Evolutionary conservation across 768 basidiomycete species (phyloP).

Genomic region (Lentinula sp.): DNA sequence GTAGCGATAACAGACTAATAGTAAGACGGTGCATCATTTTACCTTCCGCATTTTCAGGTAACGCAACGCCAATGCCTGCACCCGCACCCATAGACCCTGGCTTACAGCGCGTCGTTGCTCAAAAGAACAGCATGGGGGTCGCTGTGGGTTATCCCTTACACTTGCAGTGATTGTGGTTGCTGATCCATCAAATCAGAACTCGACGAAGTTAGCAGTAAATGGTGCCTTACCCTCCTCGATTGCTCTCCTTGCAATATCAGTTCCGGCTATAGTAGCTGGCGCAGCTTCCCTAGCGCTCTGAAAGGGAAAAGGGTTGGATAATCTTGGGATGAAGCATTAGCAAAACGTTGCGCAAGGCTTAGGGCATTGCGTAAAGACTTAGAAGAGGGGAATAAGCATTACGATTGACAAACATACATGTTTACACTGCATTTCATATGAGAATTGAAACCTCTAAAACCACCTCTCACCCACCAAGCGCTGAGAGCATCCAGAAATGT

Average conservation of each 20-base stretch:
- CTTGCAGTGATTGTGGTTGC: neutral
- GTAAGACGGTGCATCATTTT: neutral
- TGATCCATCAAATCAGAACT: neutral
- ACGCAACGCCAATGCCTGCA: neutral
- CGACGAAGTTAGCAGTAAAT: neutral
- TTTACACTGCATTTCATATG: neutral
- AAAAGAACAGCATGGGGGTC: conserved; percentile 1
- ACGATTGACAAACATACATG: neutral
- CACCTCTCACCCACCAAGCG: neutral
- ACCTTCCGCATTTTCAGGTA: neutral
- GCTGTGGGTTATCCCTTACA: neutral
- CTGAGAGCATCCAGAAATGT: neutral
- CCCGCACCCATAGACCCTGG: conserved; percentile 1
- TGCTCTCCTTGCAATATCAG: neutral
- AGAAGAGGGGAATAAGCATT: neutral
- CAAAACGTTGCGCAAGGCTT: too few species aligned
- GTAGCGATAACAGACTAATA: neutral
- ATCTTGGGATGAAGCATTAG: neutral
- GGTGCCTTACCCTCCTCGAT: neutral
- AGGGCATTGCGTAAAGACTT: too few species aligned
- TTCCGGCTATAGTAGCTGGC: neutral
- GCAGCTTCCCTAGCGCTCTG: neutral
- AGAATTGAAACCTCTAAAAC: neutral
- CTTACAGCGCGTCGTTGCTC: neutral
- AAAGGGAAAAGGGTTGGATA: neutral